These are phyloP conservation scores for Pichia sp. DNA, from an alignment of 1,139 yeast genomes.

Conservation along the genomic window DNA sequence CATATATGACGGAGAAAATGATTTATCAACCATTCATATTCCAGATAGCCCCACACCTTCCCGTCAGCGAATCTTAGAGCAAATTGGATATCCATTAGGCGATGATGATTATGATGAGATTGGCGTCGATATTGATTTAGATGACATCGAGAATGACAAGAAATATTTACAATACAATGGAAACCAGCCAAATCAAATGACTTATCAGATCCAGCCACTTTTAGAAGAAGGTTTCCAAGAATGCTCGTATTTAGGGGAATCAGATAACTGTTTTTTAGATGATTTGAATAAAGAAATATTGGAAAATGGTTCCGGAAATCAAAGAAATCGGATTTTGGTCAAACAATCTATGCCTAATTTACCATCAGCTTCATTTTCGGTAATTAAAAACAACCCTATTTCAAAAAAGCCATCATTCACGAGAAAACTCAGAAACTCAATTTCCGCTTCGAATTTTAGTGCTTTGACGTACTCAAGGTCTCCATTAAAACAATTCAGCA, in stretches of 20 bases:
- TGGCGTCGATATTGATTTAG: too few relatives aligned
- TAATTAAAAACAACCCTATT: too few relatives aligned
- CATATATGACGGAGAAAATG: neutral
- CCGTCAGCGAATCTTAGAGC: too few relatives aligned
- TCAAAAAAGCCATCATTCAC: conserved; percentile 1
- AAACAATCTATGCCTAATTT: conserved; percentile 10
- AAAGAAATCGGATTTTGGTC: conserved; percentile 3
- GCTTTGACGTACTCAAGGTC: too few relatives aligned
- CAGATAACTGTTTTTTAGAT: conserved; percentile 3
- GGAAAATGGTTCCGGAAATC: conserved; percentile 4
- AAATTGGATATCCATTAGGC: too few relatives aligned
- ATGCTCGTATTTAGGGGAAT: neutral
- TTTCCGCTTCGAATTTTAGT: conserved; percentile 3
- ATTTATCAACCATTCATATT: neutral
- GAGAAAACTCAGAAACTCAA: conserved; percentile 1
- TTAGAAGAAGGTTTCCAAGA: too few relatives aligned
- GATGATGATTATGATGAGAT: neutral
- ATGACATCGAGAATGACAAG: neutral
- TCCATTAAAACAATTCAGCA: too few relatives aligned
- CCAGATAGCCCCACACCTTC: too few relatives aligned
- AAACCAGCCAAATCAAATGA: neutral
- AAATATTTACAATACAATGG: neutral
- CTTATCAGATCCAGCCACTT: neutral
- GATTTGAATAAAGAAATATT: conserved; percentile 10
- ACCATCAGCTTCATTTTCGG: neutral